Base-by-base conservation (phyloP, 139 green algal genomes). In the Limnomonas spitsbergensis region DNA sequence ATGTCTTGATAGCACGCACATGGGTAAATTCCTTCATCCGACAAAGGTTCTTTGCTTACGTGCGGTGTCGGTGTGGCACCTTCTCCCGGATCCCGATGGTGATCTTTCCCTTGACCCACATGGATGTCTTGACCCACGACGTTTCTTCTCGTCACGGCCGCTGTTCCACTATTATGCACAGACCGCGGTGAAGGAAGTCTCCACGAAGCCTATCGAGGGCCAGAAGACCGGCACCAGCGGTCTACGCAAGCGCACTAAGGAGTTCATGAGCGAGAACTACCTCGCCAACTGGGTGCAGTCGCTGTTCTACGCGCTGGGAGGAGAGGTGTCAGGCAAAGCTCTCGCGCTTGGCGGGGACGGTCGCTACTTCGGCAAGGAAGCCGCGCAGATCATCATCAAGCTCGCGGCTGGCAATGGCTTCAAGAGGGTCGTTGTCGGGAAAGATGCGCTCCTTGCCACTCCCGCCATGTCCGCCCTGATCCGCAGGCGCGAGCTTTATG, bases 231-330 rank as follows among this genome's bases (percentile, higher is more conserved):
- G 96, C 40, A 99, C 96, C 47, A 94, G 83, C 26, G 96, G 96
- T 29, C 91, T 99, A 29, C 91, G 96, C 68, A 99, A 99, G 90
- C 98, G 99, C 87, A 98, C 97, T 27, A 92, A 92, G 72, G 78
- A 69, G 35, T 99, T 99, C 86, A 95, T 89, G 82, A 73, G 79
- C 52, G 89, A 93, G 2, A 97, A 98, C 84, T 99, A 99, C 87
- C 88, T 99, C 24, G 96, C 94, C 71, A 99, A 99, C 90, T 99
- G 96, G 93, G 88, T 99, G 76, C 96, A 99, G 85, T 95, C 91
- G 0, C 82, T 98, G 54, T 98, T 98, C 85, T 89, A 89, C 72
- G 90, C 94, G 0, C 87, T 97, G 53, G 94, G 95, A 27, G 90
- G 95, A 2, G 95, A 99, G 82, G 76, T 92, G 6, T 82, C 89